phyloP scores from a whole-genome alignment of 495 filamentous ascomycete genomes.

The Delitschia confertaspora region DNA sequence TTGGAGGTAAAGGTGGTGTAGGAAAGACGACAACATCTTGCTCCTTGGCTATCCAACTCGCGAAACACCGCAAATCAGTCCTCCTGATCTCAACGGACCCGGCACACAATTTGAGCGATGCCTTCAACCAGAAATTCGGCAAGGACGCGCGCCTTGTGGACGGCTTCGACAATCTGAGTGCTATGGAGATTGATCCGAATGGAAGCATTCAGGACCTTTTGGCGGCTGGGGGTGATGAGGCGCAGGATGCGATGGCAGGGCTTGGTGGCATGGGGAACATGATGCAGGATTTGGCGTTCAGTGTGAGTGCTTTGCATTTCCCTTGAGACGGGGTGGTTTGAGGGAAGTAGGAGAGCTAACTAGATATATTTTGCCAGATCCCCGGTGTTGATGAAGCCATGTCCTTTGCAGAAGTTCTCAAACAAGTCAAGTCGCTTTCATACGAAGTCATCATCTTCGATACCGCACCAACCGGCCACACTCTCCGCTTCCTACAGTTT shows the following conservation, averaged over 20 bases:
- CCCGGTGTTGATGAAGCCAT: slow-evolving; percentile 98
- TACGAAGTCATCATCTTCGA: slow-evolving; percentile 99
- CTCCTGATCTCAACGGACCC: slow-evolving; percentile 97
- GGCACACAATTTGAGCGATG: slow-evolving; percentile 96
- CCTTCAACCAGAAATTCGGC: slow-evolving; percentile 97
- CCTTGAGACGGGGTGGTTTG: background rate
- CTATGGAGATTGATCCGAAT: slow-evolving; percentile 99
- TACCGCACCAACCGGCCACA: slow-evolving; percentile 97
- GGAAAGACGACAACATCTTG: slow-evolving; percentile 99
- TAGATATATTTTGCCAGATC: slow-evolving; percentile 52
- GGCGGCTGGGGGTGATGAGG: slow-evolving; percentile 67
- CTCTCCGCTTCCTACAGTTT: slow-evolving; percentile 97
- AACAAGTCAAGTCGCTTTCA: slow-evolving; percentile 98
- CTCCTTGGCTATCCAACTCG: slow-evolving; percentile 95
- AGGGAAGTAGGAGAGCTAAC: slow-evolving; percentile 16
- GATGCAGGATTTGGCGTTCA: slow-evolving; percentile 68
- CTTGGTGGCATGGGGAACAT: slow-evolving; percentile 58
- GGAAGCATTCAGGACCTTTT: slow-evolving; percentile 95
- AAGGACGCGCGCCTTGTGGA: slow-evolving; percentile 92
- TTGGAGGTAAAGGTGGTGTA: slow-evolving; percentile 98
- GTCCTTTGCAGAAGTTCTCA: slow-evolving; percentile 98
- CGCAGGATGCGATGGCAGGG: slow-evolving; percentile 55
- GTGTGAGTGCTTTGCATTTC: slow-evolving; percentile 42
- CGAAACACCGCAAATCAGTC: slow-evolving; percentile 88
- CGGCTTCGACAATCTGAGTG: slow-evolving; percentile 87